A percentile compares a stretch with the other conserved stretches of the same genome.
These are phyloP conservation scores for Trichomonascaceae sp. DNA, from an alignment of 1,139 yeast species.

Conservation along the genomic window DNA sequence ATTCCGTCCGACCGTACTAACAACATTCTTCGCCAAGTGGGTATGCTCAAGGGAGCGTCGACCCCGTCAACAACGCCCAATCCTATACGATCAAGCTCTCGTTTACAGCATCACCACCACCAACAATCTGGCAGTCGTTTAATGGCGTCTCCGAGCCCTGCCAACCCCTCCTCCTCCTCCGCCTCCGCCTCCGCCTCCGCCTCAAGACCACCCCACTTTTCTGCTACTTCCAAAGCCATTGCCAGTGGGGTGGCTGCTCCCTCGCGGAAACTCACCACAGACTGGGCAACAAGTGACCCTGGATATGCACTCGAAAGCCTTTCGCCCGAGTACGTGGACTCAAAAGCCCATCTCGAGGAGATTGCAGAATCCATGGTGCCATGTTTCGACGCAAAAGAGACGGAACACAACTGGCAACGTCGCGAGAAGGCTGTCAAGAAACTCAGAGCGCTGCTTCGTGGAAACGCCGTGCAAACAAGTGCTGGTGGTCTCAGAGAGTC, in stretches of 20 bases:
- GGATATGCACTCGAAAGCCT: conserved; percentile 23
- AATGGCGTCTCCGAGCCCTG: conserved; percentile 1
- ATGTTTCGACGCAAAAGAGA: conserved; percentile 64
- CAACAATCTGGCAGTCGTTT: background rate
- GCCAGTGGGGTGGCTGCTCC: background rate
- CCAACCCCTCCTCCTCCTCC: background rate
- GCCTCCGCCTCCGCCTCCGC: background rate
- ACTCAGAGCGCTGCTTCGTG: conserved; percentile 49
- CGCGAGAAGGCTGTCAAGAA: conserved; percentile 53
- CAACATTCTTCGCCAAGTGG: conserved; percentile 10
- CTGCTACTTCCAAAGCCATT: background rate
- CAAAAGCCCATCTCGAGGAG: conserved; percentile 25
- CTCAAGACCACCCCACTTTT: no score
- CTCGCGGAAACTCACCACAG: background rate
- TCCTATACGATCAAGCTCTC: no score
- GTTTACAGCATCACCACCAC: no score
- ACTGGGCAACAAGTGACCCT: background rate
- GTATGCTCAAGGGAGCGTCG: conserved; percentile 3
- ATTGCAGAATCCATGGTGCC: conserved; percentile 28
- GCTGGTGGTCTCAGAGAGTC: conserved; percentile 34
- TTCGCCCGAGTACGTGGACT: conserved; percentile 16
- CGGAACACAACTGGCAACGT: conserved; percentile 73
- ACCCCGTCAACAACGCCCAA: conserved; percentile 1
- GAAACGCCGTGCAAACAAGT: conserved; percentile 37
- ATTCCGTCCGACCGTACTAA: conserved; percentile 3